Conservation (phyloP, 257 asterid genomes). For the Asclepias syriaca region DNA sequence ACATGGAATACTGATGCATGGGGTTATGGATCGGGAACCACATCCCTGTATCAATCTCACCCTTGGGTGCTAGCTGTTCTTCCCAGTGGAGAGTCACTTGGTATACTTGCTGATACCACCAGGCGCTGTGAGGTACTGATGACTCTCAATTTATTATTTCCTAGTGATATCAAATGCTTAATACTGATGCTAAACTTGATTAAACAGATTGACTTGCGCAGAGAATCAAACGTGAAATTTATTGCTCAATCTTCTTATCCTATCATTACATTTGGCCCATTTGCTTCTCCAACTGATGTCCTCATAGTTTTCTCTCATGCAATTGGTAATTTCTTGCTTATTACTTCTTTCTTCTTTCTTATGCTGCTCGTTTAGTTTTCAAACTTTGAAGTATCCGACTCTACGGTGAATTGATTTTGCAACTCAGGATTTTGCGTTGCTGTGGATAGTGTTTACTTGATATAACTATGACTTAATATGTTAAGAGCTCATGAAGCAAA, state of each 20-base stretch:
- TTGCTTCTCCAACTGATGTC: conserved; percentile 84
- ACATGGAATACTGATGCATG: conserved; percentile 95
- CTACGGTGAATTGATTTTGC: not conserved
- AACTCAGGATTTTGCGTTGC: not conserved
- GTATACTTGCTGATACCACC: conserved; percentile 94
- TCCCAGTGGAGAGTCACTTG: conserved; percentile 81
- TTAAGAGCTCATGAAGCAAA: not conserved
- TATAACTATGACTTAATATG: conserved; percentile 1
- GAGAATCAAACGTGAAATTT: conserved; percentile 55
- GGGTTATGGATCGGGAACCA: conserved; percentile 90
- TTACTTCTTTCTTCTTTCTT: conserved; percentile 3
- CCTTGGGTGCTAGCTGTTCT: conserved; percentile 95
- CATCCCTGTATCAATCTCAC: conserved; percentile 95
- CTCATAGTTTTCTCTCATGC: conserved; percentile 69
- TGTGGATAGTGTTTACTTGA: not conserved
- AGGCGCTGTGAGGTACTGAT: conserved; percentile 76
- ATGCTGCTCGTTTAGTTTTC: not conserved
- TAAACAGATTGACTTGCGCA: conserved; percentile 78
- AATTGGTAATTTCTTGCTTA: conserved; percentile 48
- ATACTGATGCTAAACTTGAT: conserved; percentile 18
- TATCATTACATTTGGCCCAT: conserved; percentile 82
- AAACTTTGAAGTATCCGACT: not conserved
- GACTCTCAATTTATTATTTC: conserved; percentile 10
- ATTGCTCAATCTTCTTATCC: conserved; percentile 61
- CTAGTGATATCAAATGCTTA: not conserved